These are phyloP conservation scores for Datura wrightii DNA, from an alignment of 257 asterid species.

Conservation along the genomic window DNA sequence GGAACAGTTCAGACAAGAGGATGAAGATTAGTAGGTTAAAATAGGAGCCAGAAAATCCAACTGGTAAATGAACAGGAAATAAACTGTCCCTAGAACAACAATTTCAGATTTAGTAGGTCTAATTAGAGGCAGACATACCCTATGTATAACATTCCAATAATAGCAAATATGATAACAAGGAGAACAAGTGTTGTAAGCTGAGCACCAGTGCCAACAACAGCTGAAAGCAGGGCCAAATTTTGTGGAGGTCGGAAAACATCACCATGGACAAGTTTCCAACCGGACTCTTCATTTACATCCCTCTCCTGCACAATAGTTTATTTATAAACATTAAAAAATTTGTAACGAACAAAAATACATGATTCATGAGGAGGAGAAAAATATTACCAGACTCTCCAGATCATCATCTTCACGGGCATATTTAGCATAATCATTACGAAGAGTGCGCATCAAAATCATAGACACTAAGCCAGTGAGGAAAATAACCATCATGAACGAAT, in stretches of 20 bases:
- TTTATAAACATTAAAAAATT: neutral
- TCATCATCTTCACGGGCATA: constrained; percentile 81
- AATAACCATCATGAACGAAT: constrained; percentile 87
- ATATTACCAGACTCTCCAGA: constrained; percentile 67
- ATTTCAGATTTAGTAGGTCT: constrained; percentile 1
- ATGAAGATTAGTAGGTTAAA: neutral
- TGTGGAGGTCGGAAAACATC: constrained; percentile 86
- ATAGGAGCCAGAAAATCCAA: constrained; percentile 14
- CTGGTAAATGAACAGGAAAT: neutral
- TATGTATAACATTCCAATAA: constrained; percentile 80
- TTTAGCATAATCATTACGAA: constrained; percentile 76
- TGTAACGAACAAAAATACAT: neutral
- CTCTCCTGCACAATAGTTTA: constrained; percentile 61
- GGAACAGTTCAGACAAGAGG: neutral
- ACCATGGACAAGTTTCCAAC: constrained; percentile 97
- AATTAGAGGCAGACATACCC: constrained; percentile 54
- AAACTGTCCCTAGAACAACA: constrained; percentile 18
- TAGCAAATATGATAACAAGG: constrained; percentile 73
- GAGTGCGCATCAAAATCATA: constrained; percentile 84
- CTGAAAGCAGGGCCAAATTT: constrained; percentile 72
- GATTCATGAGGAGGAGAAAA: constrained; percentile 27
- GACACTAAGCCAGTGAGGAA: constrained; percentile 85
- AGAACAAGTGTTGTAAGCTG: constrained; percentile 76
- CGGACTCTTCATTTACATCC: constrained; percentile 84
- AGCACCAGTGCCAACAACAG: constrained; percentile 93